These are phyloP conservation scores for Fusarium sp. DNA, from an alignment of 2,329 filamentous ascomycete species.

Conservation along the genomic window DNA sequence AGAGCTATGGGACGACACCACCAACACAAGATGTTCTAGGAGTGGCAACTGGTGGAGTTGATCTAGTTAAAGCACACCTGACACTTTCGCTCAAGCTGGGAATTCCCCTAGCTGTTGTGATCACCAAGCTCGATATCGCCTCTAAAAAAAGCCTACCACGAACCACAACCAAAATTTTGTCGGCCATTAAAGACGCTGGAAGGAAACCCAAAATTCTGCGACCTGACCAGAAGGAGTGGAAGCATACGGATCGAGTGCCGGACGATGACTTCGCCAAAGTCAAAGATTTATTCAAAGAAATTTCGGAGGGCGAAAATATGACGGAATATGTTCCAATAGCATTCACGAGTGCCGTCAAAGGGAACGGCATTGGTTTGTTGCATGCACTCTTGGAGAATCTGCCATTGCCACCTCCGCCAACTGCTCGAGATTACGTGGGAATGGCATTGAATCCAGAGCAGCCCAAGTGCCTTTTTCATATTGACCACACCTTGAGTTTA, in stretches of 20 bases:
- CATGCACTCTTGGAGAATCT: conserved; percentile 85
- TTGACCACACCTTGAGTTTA: conserved; percentile 90
- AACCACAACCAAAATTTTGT: conserved; percentile 79
- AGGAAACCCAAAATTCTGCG: conserved; percentile 81
- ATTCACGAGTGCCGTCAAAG: conserved; percentile 87
- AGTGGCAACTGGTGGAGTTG: conserved; percentile 68
- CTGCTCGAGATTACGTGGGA: conserved; percentile 66
- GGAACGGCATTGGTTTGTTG: conserved; percentile 81
- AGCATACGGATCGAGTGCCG: conserved; percentile 69
- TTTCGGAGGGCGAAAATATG: conserved; percentile 59
- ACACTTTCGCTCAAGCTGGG: conserved; percentile 85
- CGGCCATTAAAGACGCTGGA: conserved; percentile 80
- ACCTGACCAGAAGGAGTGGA: conserved; percentile 61
- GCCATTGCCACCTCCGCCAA: conserved; percentile 73
- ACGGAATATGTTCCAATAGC: conserved; percentile 80
- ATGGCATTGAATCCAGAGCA: conserved; percentile 69
- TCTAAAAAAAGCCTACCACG: conserved; percentile 77
- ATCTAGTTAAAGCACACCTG: conserved; percentile 83
- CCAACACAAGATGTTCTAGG: conserved; percentile 65
- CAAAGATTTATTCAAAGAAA: conserved; percentile 64
- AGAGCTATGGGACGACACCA: conserved; percentile 57
- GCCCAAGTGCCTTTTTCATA: conserved; percentile 79
- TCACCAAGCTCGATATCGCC: conserved; percentile 92
- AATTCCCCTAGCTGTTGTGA: conserved; percentile 81
- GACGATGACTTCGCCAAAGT: conserved; percentile 69